These are phyloP conservation scores for Fusarium pseudograminearum DNA, from an alignment of 2,329 filamentous ascomycete species.

Conservation along the genomic window DNA sequence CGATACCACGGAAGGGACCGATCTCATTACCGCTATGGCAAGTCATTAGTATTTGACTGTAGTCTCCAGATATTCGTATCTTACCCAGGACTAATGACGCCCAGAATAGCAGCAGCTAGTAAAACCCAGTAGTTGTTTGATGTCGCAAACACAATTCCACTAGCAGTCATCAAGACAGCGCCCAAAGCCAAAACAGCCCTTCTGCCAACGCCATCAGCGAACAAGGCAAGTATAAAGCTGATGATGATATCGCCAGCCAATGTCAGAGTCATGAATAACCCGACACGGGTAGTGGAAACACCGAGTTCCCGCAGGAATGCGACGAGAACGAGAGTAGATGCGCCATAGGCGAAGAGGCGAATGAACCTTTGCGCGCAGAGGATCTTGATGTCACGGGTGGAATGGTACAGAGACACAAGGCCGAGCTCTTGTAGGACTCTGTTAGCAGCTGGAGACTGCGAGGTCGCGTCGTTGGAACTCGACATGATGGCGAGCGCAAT, in stretches of 20 bases:
- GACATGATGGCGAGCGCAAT: background rate
- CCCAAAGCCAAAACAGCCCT: slow-evolving; percentile 65
- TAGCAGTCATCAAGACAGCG: slow-evolving; percentile 66
- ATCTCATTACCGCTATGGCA: slow-evolving; percentile 70
- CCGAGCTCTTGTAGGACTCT: slow-evolving; percentile 44
- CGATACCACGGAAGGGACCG: slow-evolving; percentile 71
- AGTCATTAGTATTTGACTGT: background rate
- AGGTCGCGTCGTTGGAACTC: background rate
- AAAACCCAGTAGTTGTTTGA: slow-evolving; percentile 69
- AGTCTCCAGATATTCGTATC: fast-evolving
- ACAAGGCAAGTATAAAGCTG: slow-evolving; percentile 68
- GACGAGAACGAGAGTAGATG: slow-evolving; percentile 68
- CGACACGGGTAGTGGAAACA: slow-evolving; percentile 64
- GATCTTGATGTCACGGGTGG: slow-evolving; percentile 56
- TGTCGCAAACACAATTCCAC: slow-evolving; percentile 67
- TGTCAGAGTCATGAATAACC: slow-evolving; percentile 75
- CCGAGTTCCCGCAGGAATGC: slow-evolving; percentile 65
- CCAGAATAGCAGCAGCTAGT: slow-evolving; percentile 67
- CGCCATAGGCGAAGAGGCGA: slow-evolving; percentile 73
- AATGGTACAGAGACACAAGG: slow-evolving; percentile 45
- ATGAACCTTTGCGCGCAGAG: slow-evolving; percentile 70
- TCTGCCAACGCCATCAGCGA: slow-evolving; percentile 69
- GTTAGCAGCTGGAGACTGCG: background rate
- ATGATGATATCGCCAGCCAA: slow-evolving; percentile 69
- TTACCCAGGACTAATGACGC: slow-evolving; percentile 70